Evolutionary conservation across 1,284 basidiomycete genomes (phyloP).

Genomic region (Trichosporon sp.): DNA sequence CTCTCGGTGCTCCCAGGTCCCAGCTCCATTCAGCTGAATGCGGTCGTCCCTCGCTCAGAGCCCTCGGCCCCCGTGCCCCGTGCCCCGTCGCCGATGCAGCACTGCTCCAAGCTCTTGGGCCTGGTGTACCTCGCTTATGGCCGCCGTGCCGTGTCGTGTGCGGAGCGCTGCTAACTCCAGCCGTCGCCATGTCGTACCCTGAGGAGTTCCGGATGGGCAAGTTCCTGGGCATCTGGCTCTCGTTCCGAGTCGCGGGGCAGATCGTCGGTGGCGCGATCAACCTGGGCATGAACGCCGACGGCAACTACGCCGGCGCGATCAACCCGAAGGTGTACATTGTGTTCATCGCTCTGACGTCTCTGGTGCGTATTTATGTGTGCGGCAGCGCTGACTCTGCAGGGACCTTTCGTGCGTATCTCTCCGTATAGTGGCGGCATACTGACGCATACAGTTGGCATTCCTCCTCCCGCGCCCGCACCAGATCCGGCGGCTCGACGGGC

Average conservation of each 20-base stretch:
- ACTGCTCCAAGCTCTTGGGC: background rate
- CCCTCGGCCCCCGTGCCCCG: too few species aligned
- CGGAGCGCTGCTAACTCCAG: slow-evolving; percentile 11
- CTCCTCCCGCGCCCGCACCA: slow-evolving; percentile 12
- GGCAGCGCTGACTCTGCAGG: background rate
- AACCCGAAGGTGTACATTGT: slow-evolving; percentile 22
- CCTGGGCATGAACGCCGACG: slow-evolving; percentile 33
- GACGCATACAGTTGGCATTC: slow-evolving; percentile 2
- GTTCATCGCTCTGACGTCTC: slow-evolving; percentile 39
- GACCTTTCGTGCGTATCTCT: background rate
- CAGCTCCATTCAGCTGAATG: background rate
- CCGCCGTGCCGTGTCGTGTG: too few species aligned
- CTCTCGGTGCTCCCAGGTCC: background rate
- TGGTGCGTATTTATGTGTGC: slow-evolving; percentile 14
- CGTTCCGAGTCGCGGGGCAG: slow-evolving; percentile 35
- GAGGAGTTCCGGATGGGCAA: slow-evolving; percentile 29
- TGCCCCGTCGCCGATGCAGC: background rate
- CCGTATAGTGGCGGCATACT: slow-evolving; percentile 38
- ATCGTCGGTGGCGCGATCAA: slow-evolving; percentile 42
- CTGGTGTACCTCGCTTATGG: too few species aligned
- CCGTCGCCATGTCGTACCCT: slow-evolving; percentile 37
- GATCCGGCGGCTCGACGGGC: slow-evolving; percentile 10
- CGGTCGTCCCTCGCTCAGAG: too few species aligned
- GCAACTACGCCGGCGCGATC: slow-evolving; percentile 13
- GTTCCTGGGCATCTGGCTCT: slow-evolving; percentile 38